Conservation (phyloP, 768 basidiomycete species). For the Hericium erinaceus region DNA sequence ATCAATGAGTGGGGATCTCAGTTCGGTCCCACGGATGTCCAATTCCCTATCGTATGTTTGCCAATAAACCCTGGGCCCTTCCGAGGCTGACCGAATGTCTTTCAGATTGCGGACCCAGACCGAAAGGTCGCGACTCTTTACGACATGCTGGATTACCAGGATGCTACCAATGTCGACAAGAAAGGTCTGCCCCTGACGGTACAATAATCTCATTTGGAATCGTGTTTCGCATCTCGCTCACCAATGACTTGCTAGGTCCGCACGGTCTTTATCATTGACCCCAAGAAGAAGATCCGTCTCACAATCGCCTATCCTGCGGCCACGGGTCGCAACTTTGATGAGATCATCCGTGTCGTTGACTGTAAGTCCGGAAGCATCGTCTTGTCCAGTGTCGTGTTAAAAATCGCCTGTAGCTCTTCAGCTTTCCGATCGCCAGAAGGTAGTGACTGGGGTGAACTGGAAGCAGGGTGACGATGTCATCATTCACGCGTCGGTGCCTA, state of each 20-base stretch:
- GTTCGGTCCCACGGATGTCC: slow-evolving; percentile 51
- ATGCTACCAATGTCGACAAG: slow-evolving; percentile 77
- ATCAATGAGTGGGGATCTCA: slow-evolving; percentile 64
- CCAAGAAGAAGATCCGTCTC: slow-evolving; percentile 89
- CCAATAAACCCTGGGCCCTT: not conserved
- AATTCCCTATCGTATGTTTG: slow-evolving; percentile 81
- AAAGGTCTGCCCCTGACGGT: slow-evolving; percentile 94
- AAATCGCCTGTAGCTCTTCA: slow-evolving; percentile 56
- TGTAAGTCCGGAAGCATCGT: not conserved
- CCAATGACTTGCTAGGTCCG: slow-evolving; percentile 49
- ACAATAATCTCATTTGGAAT: not conserved
- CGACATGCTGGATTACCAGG: slow-evolving; percentile 95
- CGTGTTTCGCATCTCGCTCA: too few relatives aligned
- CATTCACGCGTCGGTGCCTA: slow-evolving; percentile 73
- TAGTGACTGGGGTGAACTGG: slow-evolving; percentile 95
- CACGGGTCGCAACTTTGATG: slow-evolving; percentile 88
- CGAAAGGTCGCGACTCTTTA: slow-evolving; percentile 79
- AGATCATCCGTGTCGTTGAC: slow-evolving; percentile 43
- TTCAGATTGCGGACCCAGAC: slow-evolving; percentile 85
- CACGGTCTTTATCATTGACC: slow-evolving; percentile 96
- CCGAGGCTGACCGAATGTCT: not conserved
- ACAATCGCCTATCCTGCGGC: slow-evolving; percentile 90
- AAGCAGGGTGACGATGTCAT: slow-evolving; percentile 90
- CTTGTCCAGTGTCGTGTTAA: not conserved
- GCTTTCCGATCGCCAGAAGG: slow-evolving; percentile 74